A percentile compares a stretch with the other conserved stretches of the same genome.
Conservation (phyloP, 192 early-diverging fungal genomes). For the Allomyces arbusculus region DNA sequence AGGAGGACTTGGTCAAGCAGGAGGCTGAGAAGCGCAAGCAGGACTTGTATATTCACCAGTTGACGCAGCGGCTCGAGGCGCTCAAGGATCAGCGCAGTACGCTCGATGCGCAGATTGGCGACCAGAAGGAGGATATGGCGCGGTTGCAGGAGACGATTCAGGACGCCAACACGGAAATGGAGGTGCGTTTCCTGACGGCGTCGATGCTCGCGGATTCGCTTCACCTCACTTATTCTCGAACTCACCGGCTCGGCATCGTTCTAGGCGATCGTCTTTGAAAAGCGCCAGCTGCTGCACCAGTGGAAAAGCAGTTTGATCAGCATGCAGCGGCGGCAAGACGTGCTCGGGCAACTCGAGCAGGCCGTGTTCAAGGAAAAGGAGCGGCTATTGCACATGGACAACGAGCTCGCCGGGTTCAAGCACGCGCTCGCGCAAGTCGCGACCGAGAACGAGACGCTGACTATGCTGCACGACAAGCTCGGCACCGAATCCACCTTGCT, state of each 20-base stretch:
- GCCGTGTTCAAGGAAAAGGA: conserved; percentile 24
- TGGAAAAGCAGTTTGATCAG: conserved; percentile 38
- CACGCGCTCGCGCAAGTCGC: conserved; percentile 18
- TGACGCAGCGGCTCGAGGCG: conserved; percentile 27
- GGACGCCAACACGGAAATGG: conserved; percentile 36
- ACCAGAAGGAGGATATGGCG: conserved; percentile 33
- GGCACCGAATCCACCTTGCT: conserved; percentile 23
- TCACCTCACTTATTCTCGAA: too few relatives aligned
- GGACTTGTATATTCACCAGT: conserved; percentile 37
- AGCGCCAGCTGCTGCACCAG: conserved; percentile 33
- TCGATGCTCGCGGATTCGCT: too few relatives aligned
- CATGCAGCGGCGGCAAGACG: conserved; percentile 27
- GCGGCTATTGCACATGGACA: conserved; percentile 15
- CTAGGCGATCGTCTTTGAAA: conserved; percentile 38
- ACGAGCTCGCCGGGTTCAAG: conserved; percentile 27
- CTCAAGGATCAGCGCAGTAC: conserved; percentile 30
- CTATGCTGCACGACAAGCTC: conserved; percentile 26
- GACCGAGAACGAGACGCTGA: conserved; percentile 30
- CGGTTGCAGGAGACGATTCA: conserved; percentile 32
- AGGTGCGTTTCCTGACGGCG: conserved; percentile 11
- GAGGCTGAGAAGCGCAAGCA: conserved; percentile 39
- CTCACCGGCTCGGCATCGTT: background rate
- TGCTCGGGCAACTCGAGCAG: conserved; percentile 10
- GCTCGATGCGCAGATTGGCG: conserved; percentile 28
- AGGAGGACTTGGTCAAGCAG: conserved; percentile 34